Conservation (phyloP, 805 yeast species). For the Wickerhamomyces hampshirensis region DNA sequence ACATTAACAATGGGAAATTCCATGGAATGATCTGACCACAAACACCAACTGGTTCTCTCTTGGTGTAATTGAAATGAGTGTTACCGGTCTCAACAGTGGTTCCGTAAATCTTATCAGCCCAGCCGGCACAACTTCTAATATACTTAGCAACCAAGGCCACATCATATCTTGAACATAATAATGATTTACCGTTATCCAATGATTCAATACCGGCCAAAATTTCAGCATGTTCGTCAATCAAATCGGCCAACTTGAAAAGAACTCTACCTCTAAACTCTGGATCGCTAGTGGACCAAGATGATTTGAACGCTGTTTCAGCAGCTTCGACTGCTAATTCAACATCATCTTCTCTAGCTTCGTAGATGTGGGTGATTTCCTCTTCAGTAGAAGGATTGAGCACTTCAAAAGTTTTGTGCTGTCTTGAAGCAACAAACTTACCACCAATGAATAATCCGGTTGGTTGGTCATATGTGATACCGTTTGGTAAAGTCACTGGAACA, state of each 20-base stretch:
- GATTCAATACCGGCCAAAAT: slow-evolving; percentile 79
- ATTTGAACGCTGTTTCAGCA: slow-evolving; percentile 71
- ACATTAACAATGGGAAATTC: slow-evolving; percentile 89
- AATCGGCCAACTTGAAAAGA: slow-evolving; percentile 69
- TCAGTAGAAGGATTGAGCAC: slow-evolving; percentile 72
- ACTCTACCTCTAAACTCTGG: slow-evolving; percentile 61
- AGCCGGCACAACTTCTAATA: slow-evolving; percentile 81
- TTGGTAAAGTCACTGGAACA: slow-evolving; percentile 59
- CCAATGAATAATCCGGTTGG: slow-evolving; percentile 81
- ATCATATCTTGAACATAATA: slow-evolving; percentile 69
- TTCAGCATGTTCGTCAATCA: slow-evolving; percentile 70
- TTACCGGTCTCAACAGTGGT: slow-evolving; percentile 54
- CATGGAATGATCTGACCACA: slow-evolving; percentile 89
- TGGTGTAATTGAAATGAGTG: slow-evolving; percentile 58
- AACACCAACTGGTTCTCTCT: slow-evolving; percentile 83
- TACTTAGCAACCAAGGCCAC: slow-evolving; percentile 65
- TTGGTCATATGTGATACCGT: slow-evolving; percentile 69
- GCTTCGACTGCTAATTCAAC: slow-evolving; percentile 83
- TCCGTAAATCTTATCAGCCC: slow-evolving; percentile 69
- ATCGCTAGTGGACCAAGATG: slow-evolving; percentile 64
- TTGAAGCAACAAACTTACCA: slow-evolving; percentile 65
- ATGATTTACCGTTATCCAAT: slow-evolving; percentile 85
- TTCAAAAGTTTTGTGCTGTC: slow-evolving; percentile 54
- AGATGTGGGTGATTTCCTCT: slow-evolving; percentile 59
- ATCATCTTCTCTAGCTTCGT: slow-evolving; percentile 74